These are phyloP conservation scores for Hirsutella minnesotensis DNA, from an alignment of 2,329 filamentous ascomycete species.

Conservation along the genomic window DNA sequence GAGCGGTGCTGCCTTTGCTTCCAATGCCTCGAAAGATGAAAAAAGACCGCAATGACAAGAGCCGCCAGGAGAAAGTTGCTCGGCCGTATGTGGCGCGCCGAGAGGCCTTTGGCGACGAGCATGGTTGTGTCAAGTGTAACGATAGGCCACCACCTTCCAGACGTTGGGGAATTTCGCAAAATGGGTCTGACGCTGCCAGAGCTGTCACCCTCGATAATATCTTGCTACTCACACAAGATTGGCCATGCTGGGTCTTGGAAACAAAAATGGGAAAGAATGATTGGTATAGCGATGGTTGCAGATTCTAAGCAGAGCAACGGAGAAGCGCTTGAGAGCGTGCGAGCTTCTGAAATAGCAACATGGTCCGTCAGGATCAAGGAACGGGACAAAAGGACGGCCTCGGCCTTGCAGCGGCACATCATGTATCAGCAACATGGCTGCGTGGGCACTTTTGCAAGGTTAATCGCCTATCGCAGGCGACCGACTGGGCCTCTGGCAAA, in stretches of 20 bases:
- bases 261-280: no score
- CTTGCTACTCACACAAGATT: no score
- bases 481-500: not conserved
- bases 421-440: constrained; percentile 10
- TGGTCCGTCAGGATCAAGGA: not conserved
- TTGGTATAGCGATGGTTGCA: no score
- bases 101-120: constrained; percentile 14
- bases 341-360: not conserved
- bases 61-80: constrained; percentile 11
- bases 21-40: constrained; percentile 8
- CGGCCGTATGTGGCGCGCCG: constrained; percentile 10
- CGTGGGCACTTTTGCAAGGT: not conserved
- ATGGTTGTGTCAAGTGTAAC: constrained; percentile 9
- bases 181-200: no score
- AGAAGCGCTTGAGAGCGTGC: not conserved
- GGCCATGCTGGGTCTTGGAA: no score
- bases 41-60: constrained; percentile 14
- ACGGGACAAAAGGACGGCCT: constrained; percentile 23
- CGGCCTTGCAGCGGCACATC: constrained; percentile 27
- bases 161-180: no score
- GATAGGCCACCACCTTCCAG: not conserved
- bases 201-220: no score
- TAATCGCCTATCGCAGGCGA: not conserved
- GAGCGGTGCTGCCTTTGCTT: constrained; percentile 5
- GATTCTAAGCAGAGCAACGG: not conserved